phyloP scores from a whole-genome alignment of 1,139 yeast species.

The Taphrina wiesneri region DNA sequence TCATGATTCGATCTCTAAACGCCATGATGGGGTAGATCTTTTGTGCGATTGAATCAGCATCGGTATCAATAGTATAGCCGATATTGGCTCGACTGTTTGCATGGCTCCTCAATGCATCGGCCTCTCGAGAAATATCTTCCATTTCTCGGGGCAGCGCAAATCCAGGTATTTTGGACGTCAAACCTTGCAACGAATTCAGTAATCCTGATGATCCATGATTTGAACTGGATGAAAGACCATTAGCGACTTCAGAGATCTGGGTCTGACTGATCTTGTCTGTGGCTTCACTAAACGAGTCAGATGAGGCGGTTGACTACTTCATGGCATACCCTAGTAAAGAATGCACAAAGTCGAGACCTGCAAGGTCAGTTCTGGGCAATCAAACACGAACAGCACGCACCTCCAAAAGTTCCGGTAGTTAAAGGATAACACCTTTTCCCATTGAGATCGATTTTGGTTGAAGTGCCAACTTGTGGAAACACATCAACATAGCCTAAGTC shows the following conservation, averaged over 20 bases:
- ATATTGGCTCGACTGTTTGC: background rate
- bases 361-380: background rate
- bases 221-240: slow-evolving; percentile 34
- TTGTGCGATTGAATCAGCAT: slow-evolving; percentile 37
- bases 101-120: slow-evolving; percentile 25
- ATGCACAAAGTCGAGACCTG: slow-evolving; percentile 41
- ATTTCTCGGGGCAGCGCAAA: slow-evolving; percentile 28
- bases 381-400: slow-evolving; percentile 7
- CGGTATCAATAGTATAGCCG: slow-evolving; percentile 33
- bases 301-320: background rate
- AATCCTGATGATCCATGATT: slow-evolving; percentile 25
- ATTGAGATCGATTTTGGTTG: slow-evolving; percentile 40
- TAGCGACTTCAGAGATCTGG: slow-evolving; percentile 39
- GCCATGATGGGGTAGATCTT: slow-evolving; percentile 41
- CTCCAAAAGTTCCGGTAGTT: slow-evolving; percentile 44
- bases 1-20: slow-evolving; percentile 41
- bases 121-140: slow-evolving; percentile 33
- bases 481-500: slow-evolving; percentile 42
- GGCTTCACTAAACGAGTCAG: slow-evolving; percentile 39
- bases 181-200: slow-evolving; percentile 12
- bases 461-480: slow-evolving; percentile 42
- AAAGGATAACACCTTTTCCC: slow-evolving; percentile 41
- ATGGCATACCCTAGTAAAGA: slow-evolving; percentile 32
- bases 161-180: slow-evolving; percentile 12
- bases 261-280: slow-evolving; percentile 42